Evolutionary conservation across 2,329 filamentous ascomycete genomes (phyloP).

Genomic region (Dactylonectria estremocensis): DNA sequence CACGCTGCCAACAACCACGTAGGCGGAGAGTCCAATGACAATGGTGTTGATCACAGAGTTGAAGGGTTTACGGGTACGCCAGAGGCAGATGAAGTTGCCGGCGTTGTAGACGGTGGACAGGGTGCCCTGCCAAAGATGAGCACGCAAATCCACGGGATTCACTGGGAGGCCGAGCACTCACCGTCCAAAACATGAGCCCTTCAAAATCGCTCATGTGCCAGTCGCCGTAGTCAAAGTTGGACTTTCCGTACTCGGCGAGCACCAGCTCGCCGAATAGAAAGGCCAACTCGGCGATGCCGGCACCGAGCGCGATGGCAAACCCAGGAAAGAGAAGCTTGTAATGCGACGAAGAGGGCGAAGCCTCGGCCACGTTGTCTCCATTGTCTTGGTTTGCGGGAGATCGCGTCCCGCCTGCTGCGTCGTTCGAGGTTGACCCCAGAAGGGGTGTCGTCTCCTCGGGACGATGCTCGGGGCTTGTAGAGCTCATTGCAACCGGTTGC

Average conservation of each 20-base stretch:
- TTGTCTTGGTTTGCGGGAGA: neutral
- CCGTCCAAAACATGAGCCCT: neutral
- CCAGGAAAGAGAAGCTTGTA: neutral
- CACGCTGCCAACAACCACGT: neutral
- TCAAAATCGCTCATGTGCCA: neutral
- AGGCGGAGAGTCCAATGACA: neutral
- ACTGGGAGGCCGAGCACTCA: neutral
- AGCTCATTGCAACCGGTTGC: neutral
- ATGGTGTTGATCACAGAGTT: neutral
- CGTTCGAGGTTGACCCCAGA: neutral
- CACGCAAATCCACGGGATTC: neutral
- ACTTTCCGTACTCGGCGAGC: neutral
- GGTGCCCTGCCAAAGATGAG: neutral
- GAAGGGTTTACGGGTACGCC: neutral
- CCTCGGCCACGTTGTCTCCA: too few species aligned
- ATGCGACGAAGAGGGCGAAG: neutral
- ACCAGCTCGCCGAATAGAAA: neutral
- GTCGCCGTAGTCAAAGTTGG: neutral
- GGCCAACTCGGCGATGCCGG: neutral
- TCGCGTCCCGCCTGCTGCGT: neutral
- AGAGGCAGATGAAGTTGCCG: conserved; percentile 8
- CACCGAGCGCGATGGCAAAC: neutral
- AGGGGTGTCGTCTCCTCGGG: conserved; percentile 10
- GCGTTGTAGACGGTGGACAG: neutral
- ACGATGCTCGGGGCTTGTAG: neutral